Percentiles rank a stretch among this genome's conserved stretches.
Conservation (phyloP, 2,329 filamentous ascomycete species). For the Aspergillus phoenicis region DNA sequence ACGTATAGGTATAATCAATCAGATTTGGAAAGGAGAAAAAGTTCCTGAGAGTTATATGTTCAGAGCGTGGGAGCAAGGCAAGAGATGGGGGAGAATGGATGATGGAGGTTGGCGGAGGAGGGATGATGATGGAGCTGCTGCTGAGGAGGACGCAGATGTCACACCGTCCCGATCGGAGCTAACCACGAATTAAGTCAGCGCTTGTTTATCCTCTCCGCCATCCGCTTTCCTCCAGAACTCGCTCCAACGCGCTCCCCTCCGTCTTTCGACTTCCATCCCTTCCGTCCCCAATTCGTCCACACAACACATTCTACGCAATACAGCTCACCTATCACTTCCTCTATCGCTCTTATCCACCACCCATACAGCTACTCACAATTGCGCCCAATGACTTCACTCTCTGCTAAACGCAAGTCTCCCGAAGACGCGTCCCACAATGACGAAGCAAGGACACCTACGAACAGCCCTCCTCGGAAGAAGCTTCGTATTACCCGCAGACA, state of each 20-base stretch:
- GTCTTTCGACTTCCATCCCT: slow-evolving; percentile 10
- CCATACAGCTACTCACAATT: neutral
- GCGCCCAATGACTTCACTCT: slow-evolving; percentile 39
- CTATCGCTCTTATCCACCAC: neutral
- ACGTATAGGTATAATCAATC: neutral
- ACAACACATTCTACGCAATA: slow-evolving; percentile 1
- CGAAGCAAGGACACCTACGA: slow-evolving; percentile 46
- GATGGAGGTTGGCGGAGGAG: slow-evolving; percentile 13
- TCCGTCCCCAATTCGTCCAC: slow-evolving; percentile 4
- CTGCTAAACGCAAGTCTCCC: slow-evolving; percentile 45
- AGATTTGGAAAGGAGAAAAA: neutral
- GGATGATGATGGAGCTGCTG: slow-evolving; percentile 14
- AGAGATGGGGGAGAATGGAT: slow-evolving; percentile 13
- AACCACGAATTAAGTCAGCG: slow-evolving; percentile 30
- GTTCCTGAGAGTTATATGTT: slow-evolving; percentile 1
- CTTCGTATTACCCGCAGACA: slow-evolving; percentile 68
- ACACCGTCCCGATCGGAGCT: slow-evolving; percentile 22
- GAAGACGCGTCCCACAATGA: slow-evolving; percentile 50
- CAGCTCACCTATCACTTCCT: neutral
- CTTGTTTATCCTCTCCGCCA: slow-evolving; percentile 49
- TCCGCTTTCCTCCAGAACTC: slow-evolving; percentile 6
- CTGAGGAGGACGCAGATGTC: slow-evolving; percentile 28
- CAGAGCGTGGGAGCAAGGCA: slow-evolving; percentile 1
- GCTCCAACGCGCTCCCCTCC: slow-evolving; percentile 17
- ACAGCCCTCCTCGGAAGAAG: slow-evolving; percentile 66